phyloP scores from a whole-genome alignment of 2,329 filamentous ascomycete species.

The Tothia fuscella region DNA sequence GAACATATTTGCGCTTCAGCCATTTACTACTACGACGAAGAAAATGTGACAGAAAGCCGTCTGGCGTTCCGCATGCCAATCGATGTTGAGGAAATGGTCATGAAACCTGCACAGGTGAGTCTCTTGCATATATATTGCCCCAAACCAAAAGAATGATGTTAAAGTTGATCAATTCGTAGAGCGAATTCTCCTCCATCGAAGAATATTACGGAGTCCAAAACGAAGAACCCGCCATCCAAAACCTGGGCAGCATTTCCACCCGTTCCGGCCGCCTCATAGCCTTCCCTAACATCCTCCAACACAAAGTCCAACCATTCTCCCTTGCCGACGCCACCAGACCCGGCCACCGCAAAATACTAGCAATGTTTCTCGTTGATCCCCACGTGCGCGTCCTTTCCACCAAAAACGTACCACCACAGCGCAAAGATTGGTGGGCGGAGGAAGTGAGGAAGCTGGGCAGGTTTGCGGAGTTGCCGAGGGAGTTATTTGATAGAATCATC shows the following conservation, averaged over 20 bases:
- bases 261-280: constrained; percentile 35
- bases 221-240: constrained; percentile 24
- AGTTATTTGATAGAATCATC: constrained; percentile 19
- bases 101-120: constrained; percentile 10
- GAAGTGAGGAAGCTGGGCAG: constrained; percentile 13
- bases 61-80: constrained; percentile 32
- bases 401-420: constrained; percentile 40
- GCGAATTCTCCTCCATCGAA: constrained; percentile 24
- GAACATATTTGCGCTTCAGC: constrained; percentile 52
- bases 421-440: constrained; percentile 29
- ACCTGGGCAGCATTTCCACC: constrained; percentile 35
- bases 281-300: constrained; percentile 42
- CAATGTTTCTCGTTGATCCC: constrained; percentile 49
- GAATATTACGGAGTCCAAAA: constrained; percentile 29
- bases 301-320: constrained; percentile 39
- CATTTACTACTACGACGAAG: constrained; percentile 46
- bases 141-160: too few relatives aligned
- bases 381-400: constrained; percentile 38
- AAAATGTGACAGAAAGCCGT: constrained; percentile 43
- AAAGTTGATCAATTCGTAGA: not conserved
- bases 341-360: constrained; percentile 45
- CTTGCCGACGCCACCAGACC: constrained; percentile 38
- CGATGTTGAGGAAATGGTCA: constrained; percentile 7
- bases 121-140: too few relatives aligned
- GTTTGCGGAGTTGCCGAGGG: constrained; percentile 16